Evolutionary conservation across 805 yeast genomes (phyloP), one percentile per base, ranked within the genome.

Genomic region (Metschnikowia picachoensis): DNA sequence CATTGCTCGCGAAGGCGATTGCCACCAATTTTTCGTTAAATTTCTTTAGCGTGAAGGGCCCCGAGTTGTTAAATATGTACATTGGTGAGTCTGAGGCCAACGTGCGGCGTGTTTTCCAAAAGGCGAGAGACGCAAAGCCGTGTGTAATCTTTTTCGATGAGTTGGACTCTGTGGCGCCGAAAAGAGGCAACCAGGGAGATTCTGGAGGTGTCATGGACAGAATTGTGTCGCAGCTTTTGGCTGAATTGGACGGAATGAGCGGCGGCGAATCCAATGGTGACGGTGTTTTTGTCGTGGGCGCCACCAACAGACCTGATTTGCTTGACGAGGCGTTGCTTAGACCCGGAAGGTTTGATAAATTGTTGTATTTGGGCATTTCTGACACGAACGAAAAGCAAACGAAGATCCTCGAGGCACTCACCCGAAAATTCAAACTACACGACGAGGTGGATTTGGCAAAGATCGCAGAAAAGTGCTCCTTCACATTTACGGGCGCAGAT

Each of bases 171-270:
- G 97, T 94, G 1, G 99, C 99, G 0, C 98, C 98, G 2, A 92
- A 94, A 64, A 82, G 98, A 72, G 99, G 99, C 28, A 91, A 92
- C 62, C 97, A 94, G 61, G 98, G 99, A 20, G 99, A 94, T 65
- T 90, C 97, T 2, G 98, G 98, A 14, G 99, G 98, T 55, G 98
- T 94, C 2, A 94, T 94, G 99, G 99, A 94, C 62, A 79, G 99
- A 65, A 94, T 94, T 53, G 99, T 94, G 0, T 91, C 97, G 0
- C 99, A 94, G 64, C 70, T 94, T 34, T 72, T 94, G 43, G 97
- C 98, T 0, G 99, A 94, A 64, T 72, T 94, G 37, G 99, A 94
- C 62, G 98, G 98, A 25, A 92, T 92, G 97, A 84, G 95, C 58
- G 84, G 84, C 9, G 75, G 77, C 8, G 65, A 60, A 15, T 68